Evolutionary conservation across 177 flowering plant species (phyloP), one percentile per base, ranked within the genome.

Genomic region (Vitis hybrid): DNA sequence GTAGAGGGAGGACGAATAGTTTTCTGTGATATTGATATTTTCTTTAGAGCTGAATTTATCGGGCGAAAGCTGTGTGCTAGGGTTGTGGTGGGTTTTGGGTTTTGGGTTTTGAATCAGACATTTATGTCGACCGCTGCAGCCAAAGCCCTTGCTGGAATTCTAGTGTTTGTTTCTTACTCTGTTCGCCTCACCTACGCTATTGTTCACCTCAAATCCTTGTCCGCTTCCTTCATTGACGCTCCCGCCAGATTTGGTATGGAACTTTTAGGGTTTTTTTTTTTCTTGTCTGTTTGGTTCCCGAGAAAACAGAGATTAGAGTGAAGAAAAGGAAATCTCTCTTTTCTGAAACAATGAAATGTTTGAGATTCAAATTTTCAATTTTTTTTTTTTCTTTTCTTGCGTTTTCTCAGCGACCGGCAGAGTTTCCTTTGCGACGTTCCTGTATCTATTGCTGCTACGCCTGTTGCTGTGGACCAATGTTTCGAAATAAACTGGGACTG

Each of bases 201-300:
- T 15, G 82, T 87, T 49, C 61, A 73, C 52, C 76, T 85, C 15
- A 72, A 69, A 65, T 78, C 87, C 69, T 55, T 74, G 64, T 75
- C 84, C 65, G 1, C 69, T 19, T 61, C 81, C 17, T 83, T 87
- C 86, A 31, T 73, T 62, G 85, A 85, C 73, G 79, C 84, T 66
- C 86, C 87, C 54, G 90, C 90, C 66, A 78, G 77, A 78, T 87
- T 81, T 67, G 84, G 88, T 86, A 68, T 3, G 12, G 44, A 69
- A 15, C 55, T 44, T 62, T 57, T 47, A 9, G 10, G 7, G 28
- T 56, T 20, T 12, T 53, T 52, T 63, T 18, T 15, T 33, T 11
- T 22, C 20, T n/a, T 31, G 17, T 53, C 44, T 17, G 24, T 64
- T 73, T 31, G 66, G 54, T 62, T 59, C 20, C 62, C 54, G 51